Base-by-base conservation (phyloP, 768 basidiomycete species). In the Phaffia australis region DNA sequence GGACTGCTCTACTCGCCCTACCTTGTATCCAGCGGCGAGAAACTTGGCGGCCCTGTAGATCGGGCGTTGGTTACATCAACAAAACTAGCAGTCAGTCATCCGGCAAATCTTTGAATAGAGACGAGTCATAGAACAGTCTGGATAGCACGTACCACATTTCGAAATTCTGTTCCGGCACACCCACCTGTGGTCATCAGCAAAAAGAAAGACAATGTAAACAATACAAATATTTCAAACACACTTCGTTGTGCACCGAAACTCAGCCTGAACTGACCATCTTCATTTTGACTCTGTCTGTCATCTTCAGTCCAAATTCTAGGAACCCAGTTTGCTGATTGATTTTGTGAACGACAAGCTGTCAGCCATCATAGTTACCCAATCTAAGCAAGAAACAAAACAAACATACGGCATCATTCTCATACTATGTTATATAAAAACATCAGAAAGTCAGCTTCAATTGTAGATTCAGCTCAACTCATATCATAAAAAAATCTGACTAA, bases 1-100 rank as follows among this genome's bases (percentile, higher is more conserved):
- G 0, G 87, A 84, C 76, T 99, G 95, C 73, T 97, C 94, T 21
- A 99, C 95, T 16, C 89, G 85, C 8, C 95, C 95, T 61, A 99
- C 89, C 77, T 93, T 93, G 78, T 92, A 74, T 0, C 76, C 76
- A 18, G 74, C 75, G 21, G 73, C 75, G 14, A 77, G 70, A 70
- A 77, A 78, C 64, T 77, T 79, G 56, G 76, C 73, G 25, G 74
- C 76, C 76, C 74, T 76, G 54, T 23, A 70, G 57, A 1, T 70
- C 64, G 48, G 47, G 23, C 23, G 35, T 42, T 4, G 11, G 6
- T 5, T 42, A 42, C 11, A 42, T 11, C 35, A 46, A 32, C 16
- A 23, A 14, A 30, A 57, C 59, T 35, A 29, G 35, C 19, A 30
- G 50, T 27, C 62, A 23, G 63, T 3, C 27, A 30, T 63, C 29